phyloP scores from a whole-genome alignment of 805 yeast species.

The Ascoidea tarda region DNA sequence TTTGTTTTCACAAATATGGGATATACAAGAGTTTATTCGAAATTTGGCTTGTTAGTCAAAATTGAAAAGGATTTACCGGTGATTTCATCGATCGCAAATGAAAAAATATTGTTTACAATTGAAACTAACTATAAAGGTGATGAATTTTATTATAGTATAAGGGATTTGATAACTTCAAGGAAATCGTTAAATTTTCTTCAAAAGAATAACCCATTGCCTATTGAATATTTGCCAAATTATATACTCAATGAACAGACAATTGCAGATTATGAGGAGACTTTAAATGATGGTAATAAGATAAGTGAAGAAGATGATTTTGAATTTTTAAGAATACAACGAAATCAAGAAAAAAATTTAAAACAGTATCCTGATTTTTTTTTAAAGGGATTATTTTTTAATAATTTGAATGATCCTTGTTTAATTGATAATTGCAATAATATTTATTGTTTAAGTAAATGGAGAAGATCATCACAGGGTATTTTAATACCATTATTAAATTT shows the following conservation, averaged over 20 bases:
- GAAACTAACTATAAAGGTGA: conserved; percentile 19
- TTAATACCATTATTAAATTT: conserved; percentile 82
- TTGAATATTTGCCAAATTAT: conserved; percentile 10
- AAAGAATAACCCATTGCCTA: conserved; percentile 21
- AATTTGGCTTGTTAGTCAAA: conserved; percentile 58
- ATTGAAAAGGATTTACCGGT: conserved; percentile 63
- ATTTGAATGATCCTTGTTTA: conserved; percentile 81
- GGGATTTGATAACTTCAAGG: conserved; percentile 25
- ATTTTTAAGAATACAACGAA: conserved; percentile 1
- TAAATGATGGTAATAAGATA: conserved; percentile 4
- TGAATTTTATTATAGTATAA: conserved; percentile 30
- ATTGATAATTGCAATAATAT: conserved; percentile 70
- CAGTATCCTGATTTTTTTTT: conserved; percentile 18
- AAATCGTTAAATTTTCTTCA: conserved; percentile 27
- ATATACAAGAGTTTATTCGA: conserved; percentile 52
- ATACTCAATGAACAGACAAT: conserved; percentile 6
- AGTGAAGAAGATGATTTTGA: conserved; percentile 8
- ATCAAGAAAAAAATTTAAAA: not conserved
- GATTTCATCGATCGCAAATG: conserved; percentile 53
- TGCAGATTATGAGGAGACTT: conserved; percentile 9
- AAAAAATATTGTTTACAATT: conserved; percentile 40
- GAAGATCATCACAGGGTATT: conserved; percentile 56
- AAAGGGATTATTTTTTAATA: conserved; percentile 71
- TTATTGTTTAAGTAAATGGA: conserved; percentile 63
- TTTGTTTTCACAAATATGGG: conserved; percentile 70